Conservation (phyloP, 805 yeast genomes). For the Nakazawaea holstii region DNA sequence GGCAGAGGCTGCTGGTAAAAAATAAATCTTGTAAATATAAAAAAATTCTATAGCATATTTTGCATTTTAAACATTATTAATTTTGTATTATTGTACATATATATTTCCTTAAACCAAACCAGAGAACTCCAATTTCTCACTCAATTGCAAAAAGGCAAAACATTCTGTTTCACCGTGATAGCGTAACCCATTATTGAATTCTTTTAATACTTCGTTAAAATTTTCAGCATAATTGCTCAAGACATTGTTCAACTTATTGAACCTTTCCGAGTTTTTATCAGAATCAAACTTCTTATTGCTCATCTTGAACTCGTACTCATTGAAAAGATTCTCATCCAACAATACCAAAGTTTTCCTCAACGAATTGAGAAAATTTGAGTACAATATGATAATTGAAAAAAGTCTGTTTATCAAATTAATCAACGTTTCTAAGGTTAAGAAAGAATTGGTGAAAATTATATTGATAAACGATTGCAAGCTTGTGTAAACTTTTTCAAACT, state of each 20-base stretch:
- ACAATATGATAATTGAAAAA: constrained; percentile 42
- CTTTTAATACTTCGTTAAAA: constrained; percentile 39
- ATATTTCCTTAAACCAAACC: neutral
- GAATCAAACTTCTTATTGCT: constrained; percentile 33
- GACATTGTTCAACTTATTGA: constrained; percentile 34
- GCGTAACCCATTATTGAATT: constrained; percentile 39
- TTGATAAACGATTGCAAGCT: constrained; percentile 54
- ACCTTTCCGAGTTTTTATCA: constrained; percentile 32
- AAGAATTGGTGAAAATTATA: constrained; percentile 57
- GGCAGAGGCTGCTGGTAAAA: constrained; percentile 50
- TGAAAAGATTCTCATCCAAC: constrained; percentile 41
- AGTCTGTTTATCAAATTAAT: constrained; percentile 40
- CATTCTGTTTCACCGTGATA: constrained; percentile 47
- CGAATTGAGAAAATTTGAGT: constrained; percentile 43
- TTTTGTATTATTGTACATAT: neutral
- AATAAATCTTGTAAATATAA: neutral
- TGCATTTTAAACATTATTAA: neutral
- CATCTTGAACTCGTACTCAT: constrained; percentile 31
- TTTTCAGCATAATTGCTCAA: constrained; percentile 37
- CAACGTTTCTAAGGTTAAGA: constrained; percentile 55
- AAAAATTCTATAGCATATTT: too few species aligned
- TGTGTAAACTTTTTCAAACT: constrained; percentile 38
- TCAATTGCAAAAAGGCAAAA: constrained; percentile 35
- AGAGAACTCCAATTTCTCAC: constrained; percentile 32
- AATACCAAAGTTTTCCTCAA: constrained; percentile 49